Evolutionary conservation across 768 basidiomycete genomes (phyloP), one percentile per base, ranked within the genome.

Genomic region (Agaricus subrufescens): DNA sequence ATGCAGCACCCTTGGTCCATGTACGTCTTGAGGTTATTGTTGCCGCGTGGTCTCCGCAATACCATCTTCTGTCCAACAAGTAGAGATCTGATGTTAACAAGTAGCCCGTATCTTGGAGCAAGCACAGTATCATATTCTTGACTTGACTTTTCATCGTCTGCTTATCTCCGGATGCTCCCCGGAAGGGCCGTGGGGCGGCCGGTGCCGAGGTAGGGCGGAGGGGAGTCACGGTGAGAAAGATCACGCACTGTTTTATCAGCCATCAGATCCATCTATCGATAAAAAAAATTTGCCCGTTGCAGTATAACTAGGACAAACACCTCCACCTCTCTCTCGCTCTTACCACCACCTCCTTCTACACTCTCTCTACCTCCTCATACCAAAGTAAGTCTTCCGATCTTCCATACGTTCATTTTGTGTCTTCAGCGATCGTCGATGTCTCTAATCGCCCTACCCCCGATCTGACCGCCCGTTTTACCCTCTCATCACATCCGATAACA

Each of bases 21-120:
- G 84, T 87, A 34, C 98, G 97, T 70, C 75, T 98, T 44, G 84
- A 85, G 62, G 81, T 95, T n/a, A 85, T 89, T 38, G 79, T 91
- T 39, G 71, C 68, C 38, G 84, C 85, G 25, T 81, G 96, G 52
- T 95, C 96, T 51, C 74, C 91, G 38, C 77, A 86, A 64, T 87
- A 85, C 69, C 81, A 86, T 29, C 98, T 97, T 75, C 73, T 98
- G 60, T 77, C 77, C 52, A 94, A 19, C 19, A 19, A 19, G 19
- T 19, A 19, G 19, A 19, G 19, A 19, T 19, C 19, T 19, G 19
- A 19, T 19, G 19, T 61, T 50, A 57, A 46, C 51, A 37, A 43
- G 42, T 42, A 19, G 47, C 40, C 40, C 10, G 27, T 52, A 52
- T 44, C 19, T 31, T 31, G 40, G 40, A 52, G 19, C 19, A 19